These are phyloP conservation scores for Xylaria sp. DNA, from an alignment of 2,329 filamentous ascomycete genomes.

Conservation along the genomic window DNA sequence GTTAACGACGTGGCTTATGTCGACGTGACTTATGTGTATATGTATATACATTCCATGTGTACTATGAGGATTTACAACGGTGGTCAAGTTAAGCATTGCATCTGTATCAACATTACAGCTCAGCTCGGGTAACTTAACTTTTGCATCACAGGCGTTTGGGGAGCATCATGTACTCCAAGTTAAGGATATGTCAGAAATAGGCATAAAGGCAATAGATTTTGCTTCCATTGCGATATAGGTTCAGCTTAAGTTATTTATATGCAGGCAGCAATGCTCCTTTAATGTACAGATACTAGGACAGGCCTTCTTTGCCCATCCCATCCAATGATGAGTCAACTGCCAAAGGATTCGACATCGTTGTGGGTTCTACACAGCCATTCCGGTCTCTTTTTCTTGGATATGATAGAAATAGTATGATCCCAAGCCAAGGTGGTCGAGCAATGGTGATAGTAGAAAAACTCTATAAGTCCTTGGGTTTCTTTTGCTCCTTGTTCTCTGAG, in stretches of 20 bases:
- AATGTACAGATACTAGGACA: not conserved
- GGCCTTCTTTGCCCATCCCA: not conserved
- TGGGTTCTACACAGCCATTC: not conserved
- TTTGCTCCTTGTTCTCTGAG: constrained; percentile 49
- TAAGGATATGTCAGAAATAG: not conserved
- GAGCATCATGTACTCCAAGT: not conserved
- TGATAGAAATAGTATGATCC: not conserved
- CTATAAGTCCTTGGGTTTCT: constrained; percentile 33
- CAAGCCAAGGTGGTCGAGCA: not conserved
- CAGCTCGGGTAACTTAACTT: not conserved
- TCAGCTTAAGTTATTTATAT: not conserved
- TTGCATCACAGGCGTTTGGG: constrained; percentile 24
- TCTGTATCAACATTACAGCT: not conserved
- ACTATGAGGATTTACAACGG: constrained; percentile 4
- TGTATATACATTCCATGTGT: constrained; percentile 12
- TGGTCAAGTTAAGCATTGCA: not conserved
- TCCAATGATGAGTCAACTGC: not conserved
- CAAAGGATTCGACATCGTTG: not conserved
- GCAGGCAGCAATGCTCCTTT: constrained; percentile 1
- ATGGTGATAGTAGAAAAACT: not conserved
- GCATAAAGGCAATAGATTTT: not conserved
- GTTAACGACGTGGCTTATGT: not conserved
- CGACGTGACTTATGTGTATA: not conserved
- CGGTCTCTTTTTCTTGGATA: not conserved
- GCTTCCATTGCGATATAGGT: no score